phyloP scores from a whole-genome alignment of 164 flowering plant species.

The Stephania yunnanensis region DNA sequence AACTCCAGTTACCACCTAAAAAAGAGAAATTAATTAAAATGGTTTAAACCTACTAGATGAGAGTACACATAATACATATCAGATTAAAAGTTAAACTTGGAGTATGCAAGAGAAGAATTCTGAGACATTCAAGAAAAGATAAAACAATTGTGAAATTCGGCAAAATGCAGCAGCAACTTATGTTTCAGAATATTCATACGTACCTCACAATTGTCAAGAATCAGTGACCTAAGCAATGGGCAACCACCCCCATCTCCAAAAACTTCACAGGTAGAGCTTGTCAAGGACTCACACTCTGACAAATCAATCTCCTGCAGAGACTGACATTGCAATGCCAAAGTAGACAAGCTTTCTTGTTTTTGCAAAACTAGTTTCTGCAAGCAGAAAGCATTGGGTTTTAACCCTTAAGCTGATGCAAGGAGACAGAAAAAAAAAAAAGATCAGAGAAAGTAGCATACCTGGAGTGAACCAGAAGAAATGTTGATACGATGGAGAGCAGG shows the following conservation, averaged over 20 bases:
- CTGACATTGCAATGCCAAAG: slow-evolving; percentile 65
- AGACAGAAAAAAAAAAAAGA: not conserved
- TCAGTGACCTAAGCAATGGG: slow-evolving; percentile 70
- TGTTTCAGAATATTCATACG: slow-evolving; percentile 11
- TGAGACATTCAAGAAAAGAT: no score
- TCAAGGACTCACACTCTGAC: slow-evolving; percentile 84
- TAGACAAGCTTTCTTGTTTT: slow-evolving; percentile 81
- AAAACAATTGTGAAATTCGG: not conserved
- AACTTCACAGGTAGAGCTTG: slow-evolving; percentile 73
- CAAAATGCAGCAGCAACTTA: not conserved
- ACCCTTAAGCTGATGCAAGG: not conserved
- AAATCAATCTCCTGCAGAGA: slow-evolving; percentile 87
- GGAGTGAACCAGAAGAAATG: slow-evolving; percentile 68
- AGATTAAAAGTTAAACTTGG: no score
- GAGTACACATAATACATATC: no score
- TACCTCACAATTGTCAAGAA: slow-evolving; percentile 94
- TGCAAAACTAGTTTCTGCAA: slow-evolving; percentile 86
- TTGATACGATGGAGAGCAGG: slow-evolving; percentile 67
- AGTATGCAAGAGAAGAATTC: no score
- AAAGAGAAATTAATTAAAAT: no score
- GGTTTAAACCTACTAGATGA: no score
- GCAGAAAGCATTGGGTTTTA: slow-evolving; percentile 2
- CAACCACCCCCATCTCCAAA: slow-evolving; percentile 94
- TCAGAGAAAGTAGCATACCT: slow-evolving; percentile 26
- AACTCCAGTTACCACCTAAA: no score